Evolutionary conservation across 2,329 filamentous ascomycete species (phyloP).

Genomic region (Arthrobotrys sinensis): DNA sequence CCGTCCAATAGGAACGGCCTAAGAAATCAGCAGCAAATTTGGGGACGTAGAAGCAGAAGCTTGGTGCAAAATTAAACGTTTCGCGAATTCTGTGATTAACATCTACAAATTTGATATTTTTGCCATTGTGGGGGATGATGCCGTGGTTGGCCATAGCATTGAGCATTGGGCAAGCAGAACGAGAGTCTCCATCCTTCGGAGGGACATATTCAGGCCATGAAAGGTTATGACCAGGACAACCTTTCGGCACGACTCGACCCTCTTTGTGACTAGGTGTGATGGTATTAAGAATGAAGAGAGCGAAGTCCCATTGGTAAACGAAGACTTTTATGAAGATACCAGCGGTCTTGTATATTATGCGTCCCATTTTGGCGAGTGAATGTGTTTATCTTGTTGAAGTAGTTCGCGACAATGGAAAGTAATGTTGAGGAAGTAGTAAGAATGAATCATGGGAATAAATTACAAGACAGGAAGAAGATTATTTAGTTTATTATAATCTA

Average conservation of each 20-base stretch:
- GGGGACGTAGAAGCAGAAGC: slow-evolving; percentile 63
- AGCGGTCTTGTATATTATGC: slow-evolving; percentile 57
- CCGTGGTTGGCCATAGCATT: slow-evolving; percentile 73
- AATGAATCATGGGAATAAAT: no score
- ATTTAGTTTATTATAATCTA: no score
- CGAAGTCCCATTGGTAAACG: slow-evolving; percentile 68
- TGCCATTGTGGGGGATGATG: slow-evolving; percentile 70
- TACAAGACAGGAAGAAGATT: no score
- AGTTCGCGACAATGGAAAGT: no score
- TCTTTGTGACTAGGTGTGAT: slow-evolving; percentile 66
- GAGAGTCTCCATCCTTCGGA: slow-evolving; percentile 67
- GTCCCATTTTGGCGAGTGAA: slow-evolving; percentile 50
- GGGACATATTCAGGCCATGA: slow-evolving; percentile 67
- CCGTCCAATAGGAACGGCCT: slow-evolving; percentile 60
- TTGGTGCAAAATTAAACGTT: slow-evolving; percentile 69
- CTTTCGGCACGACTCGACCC: slow-evolving; percentile 66
- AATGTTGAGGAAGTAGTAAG: no score
- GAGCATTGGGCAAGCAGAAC: slow-evolving; percentile 70
- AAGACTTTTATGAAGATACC: slow-evolving; percentile 66
- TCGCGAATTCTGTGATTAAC: slow-evolving; percentile 67
- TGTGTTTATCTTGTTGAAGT: no score
- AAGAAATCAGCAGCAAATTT: slow-evolving; percentile 69
- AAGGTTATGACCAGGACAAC: slow-evolving; percentile 66
- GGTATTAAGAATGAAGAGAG: slow-evolving; percentile 67
- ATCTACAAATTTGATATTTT: slow-evolving; percentile 68